Evolutionary conservation across 2,329 filamentous ascomycete genomes (phyloP).

Genomic region (Xylariaceae sp.): DNA sequence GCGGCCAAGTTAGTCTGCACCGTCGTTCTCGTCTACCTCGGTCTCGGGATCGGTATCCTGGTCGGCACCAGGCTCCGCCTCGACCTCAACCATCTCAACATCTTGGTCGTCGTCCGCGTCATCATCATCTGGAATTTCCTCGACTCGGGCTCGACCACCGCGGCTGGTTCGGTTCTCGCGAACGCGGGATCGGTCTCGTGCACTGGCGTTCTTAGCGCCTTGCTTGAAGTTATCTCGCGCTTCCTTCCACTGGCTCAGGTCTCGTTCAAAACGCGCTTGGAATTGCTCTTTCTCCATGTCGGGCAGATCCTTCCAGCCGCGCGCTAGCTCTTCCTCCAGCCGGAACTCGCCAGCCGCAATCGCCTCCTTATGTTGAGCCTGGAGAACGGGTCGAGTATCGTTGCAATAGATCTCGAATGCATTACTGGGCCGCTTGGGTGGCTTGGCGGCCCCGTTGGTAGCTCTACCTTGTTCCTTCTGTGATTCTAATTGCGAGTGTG

Average conservation of each 20-base stretch:
- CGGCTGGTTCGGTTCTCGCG: constrained; percentile 14
- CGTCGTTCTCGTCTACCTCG: constrained; percentile 34
- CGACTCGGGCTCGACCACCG: constrained; percentile 27
- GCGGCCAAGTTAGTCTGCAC: constrained; percentile 23
- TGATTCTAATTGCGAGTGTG: constrained; percentile 44
- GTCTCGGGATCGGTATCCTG: constrained; percentile 32
- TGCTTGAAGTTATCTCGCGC: constrained; percentile 40
- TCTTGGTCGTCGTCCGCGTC: constrained; percentile 27
- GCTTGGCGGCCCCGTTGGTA: constrained; percentile 41
- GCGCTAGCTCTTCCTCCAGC: constrained; percentile 53
- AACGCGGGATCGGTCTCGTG: constrained; percentile 31
- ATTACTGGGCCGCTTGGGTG: constrained; percentile 42
- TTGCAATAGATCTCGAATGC: constrained; percentile 55
- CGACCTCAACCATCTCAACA: constrained; percentile 22
- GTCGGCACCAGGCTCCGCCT: constrained; percentile 15
- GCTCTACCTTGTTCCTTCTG: constrained; percentile 33
- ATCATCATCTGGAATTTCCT: constrained; percentile 30
- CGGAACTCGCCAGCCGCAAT: constrained; percentile 36
- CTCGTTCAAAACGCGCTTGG: constrained; percentile 40
- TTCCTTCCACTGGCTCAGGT: constrained; percentile 40
- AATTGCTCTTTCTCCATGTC: constrained; percentile 48
- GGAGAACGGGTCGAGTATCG: constrained; percentile 44
- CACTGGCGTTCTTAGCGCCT: constrained; percentile 27
- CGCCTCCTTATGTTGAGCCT: constrained; percentile 43
- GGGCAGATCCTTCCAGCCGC: constrained; percentile 51